Evolutionary conservation across 2,329 filamentous ascomycete genomes (phyloP).

Genomic region (Aspergillus sp.): DNA sequence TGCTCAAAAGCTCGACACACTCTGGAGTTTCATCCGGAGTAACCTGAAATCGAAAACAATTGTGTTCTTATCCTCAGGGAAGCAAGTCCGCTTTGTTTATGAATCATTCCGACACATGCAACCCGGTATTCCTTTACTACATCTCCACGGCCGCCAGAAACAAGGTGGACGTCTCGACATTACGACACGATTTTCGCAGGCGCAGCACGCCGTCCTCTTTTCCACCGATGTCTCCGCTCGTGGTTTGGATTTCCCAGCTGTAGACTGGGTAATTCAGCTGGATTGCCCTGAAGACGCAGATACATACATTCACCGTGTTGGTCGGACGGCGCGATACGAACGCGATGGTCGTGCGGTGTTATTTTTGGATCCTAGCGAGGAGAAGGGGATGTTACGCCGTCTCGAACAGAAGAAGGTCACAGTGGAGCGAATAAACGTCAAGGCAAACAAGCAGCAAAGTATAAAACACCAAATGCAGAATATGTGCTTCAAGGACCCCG

Average conservation of each 20-base stretch:
- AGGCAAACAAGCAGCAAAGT: slow-evolving; percentile 82
- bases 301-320: slow-evolving; percentile 96
- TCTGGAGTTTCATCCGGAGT: slow-evolving; percentile 88
- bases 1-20: slow-evolving; percentile 82
- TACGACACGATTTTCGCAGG: slow-evolving; percentile 75
- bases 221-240: slow-evolving; percentile 93
- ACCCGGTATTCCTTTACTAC: slow-evolving; percentile 87
- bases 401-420: slow-evolving; percentile 88
- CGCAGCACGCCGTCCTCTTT: slow-evolving; percentile 85
- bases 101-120: slow-evolving; percentile 91
- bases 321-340: slow-evolving; percentile 90
- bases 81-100: slow-evolving; percentile 94
- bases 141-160: slow-evolving; percentile 92
- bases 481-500: slow-evolving; percentile 92
- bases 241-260: slow-evolving; percentile 91
- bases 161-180: slow-evolving; percentile 86
- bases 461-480: slow-evolving; percentile 85
- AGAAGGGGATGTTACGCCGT: slow-evolving; percentile 82
- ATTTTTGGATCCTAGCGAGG: slow-evolving; percentile 90
- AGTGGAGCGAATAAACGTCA: slow-evolving; percentile 81
- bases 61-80: slow-evolving; percentile 91
- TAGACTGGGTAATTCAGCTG: slow-evolving; percentile 99
- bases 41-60: slow-evolving; percentile 94
- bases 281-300: slow-evolving; percentile 96
- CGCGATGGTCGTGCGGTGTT: slow-evolving; percentile 83